Percentiles rank a stretch among this genome's conserved stretches.
phyloP scores from a whole-genome alignment of 2,329 filamentous ascomycete genomes.

The Fusarium fujikuroi region DNA sequence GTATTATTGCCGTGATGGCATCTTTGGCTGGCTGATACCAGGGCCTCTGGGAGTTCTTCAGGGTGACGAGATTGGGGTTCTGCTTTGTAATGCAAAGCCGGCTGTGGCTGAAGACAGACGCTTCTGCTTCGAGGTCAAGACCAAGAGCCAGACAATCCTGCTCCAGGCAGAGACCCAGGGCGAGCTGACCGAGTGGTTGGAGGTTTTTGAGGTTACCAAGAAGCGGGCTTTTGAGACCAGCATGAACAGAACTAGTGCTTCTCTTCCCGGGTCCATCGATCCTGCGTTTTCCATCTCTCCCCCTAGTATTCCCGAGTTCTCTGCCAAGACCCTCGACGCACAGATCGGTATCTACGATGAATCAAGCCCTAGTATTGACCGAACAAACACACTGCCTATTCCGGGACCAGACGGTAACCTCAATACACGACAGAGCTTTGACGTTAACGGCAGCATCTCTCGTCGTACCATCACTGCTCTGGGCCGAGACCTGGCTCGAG shows the following conservation, averaged over 20 bases:
- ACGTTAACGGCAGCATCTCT: constrained; percentile 65
- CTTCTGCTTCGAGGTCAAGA: constrained; percentile 99
- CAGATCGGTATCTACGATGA: constrained; percentile 68
- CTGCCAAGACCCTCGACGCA: constrained; percentile 79
- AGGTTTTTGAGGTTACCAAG: constrained; percentile 93
- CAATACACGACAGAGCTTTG: constrained; percentile 75
- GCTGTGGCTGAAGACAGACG: constrained; percentile 92
- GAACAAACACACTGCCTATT: constrained; percentile 71
- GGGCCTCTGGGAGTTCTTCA: constrained; percentile 89
- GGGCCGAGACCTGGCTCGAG: constrained; percentile 60
- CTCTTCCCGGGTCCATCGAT: constrained; percentile 63
- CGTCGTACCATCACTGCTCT: constrained; percentile 68
- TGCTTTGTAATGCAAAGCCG: constrained; percentile 92
- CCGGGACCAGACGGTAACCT: constrained; percentile 66
- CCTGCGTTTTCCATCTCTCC: constrained; percentile 94
- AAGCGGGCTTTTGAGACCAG: constrained; percentile 86
- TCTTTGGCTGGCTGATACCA: constrained; percentile 94
- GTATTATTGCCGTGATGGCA: constrained; percentile 96
- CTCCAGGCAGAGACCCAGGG: constrained; percentile 92
- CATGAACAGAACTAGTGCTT: constrained; percentile 61
- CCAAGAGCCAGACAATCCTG: constrained; percentile 89
- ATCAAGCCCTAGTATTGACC: constrained; percentile 59
- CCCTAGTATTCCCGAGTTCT: constrained; percentile 89
- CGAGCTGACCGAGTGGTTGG: constrained; percentile 94
- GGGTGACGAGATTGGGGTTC: constrained; percentile 93